Percentiles rank a stretch among this genome's conserved stretches.
Evolutionary conservation across 768 basidiomycete genomes (phyloP).

Genomic region (Rhodotorula sphaerocarpa): DNA sequence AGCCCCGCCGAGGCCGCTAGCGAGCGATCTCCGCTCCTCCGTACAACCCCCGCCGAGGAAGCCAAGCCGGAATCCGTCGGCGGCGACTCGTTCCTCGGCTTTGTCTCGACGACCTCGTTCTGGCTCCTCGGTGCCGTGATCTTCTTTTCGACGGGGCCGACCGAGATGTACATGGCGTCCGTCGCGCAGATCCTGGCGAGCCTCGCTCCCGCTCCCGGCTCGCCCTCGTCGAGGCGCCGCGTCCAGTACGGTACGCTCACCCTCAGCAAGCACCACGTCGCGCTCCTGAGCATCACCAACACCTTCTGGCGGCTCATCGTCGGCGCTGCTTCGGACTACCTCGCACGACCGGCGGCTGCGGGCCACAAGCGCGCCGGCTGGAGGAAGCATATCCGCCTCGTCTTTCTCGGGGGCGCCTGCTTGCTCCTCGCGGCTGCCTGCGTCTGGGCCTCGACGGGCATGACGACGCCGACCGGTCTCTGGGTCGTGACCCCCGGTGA

Average conservation of each 20-base stretch:
- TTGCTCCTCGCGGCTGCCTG: constrained; percentile 2
- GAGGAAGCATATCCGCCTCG: constrained; percentile 12
- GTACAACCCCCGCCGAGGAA: background rate
- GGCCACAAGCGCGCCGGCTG: background rate
- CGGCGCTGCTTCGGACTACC: constrained; percentile 33
- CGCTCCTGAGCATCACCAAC: constrained; percentile 31
- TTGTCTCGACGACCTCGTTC: constrained; percentile 21
- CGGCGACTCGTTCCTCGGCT: background rate
- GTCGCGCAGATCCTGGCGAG: constrained; percentile 22
- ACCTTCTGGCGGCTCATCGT: constrained; percentile 31
- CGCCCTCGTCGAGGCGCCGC: background rate
- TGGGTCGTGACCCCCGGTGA: constrained; percentile 27
- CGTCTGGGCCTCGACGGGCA: constrained; percentile 11
- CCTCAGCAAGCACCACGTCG: constrained; percentile 27
- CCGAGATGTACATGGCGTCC: constrained; percentile 27
- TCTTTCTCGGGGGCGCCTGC: constrained; percentile 10
- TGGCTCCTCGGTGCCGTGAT: constrained; percentile 33
- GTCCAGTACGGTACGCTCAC: constrained; percentile 1
- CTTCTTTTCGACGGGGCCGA: constrained; percentile 26
- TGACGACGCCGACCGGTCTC: constrained; percentile 7
- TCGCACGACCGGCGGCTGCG: constrained; percentile 1
- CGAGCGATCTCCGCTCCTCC: constrained; percentile 24
- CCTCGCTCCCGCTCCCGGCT: background rate
- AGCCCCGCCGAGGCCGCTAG: background rate
- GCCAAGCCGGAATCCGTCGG: accelerated